Percentiles rank a stretch among this genome's conserved stretches.
Conservation (phyloP, 495 filamentous ascomycete genomes). For the Evernia prunastri region DNA sequence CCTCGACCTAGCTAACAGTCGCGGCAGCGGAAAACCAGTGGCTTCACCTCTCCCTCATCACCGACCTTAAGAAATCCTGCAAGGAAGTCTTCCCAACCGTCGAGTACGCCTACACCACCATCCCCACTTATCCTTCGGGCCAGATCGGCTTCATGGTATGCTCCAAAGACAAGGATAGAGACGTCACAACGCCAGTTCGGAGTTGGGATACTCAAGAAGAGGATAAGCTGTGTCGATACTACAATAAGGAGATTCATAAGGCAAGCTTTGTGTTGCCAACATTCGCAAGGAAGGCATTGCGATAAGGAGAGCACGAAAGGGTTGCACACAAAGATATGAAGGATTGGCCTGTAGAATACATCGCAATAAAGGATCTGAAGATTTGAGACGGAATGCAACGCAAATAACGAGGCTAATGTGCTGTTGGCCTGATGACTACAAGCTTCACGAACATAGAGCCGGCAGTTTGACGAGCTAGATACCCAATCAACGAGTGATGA, state of each 20-base stretch:
- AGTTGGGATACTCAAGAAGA: conserved; percentile 79
- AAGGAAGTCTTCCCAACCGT: conserved; percentile 93
- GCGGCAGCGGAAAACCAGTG: conserved; percentile 86
- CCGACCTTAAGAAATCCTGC: conserved; percentile 89
- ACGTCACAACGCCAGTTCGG: conserved; percentile 79
- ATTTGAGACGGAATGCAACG: neutral
- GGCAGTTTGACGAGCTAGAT: conserved; percentile 9
- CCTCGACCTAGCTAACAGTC: conserved; percentile 33
- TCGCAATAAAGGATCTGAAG: neutral
- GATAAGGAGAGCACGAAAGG: neutral
- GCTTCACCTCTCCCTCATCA: conserved; percentile 90
- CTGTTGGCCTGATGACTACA: neutral
- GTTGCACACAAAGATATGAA: neutral
- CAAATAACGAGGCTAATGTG: neutral
- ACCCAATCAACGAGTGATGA: conserved; percentile 10
- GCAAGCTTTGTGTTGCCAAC: conserved; percentile 88
- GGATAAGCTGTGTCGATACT: conserved; percentile 85
- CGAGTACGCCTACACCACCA: conserved; percentile 99
- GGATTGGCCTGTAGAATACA: neutral
- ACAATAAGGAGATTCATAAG: conserved; percentile 91
- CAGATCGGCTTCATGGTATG: conserved; percentile 99
- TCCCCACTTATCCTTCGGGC: conserved; percentile 97
- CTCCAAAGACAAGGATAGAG: conserved; percentile 79
- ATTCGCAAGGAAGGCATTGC: conserved; percentile 69
- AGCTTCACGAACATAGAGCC: neutral